phyloP scores from a whole-genome alignment of 306 rosid genomes.

The Trifolium pratense region DNA sequence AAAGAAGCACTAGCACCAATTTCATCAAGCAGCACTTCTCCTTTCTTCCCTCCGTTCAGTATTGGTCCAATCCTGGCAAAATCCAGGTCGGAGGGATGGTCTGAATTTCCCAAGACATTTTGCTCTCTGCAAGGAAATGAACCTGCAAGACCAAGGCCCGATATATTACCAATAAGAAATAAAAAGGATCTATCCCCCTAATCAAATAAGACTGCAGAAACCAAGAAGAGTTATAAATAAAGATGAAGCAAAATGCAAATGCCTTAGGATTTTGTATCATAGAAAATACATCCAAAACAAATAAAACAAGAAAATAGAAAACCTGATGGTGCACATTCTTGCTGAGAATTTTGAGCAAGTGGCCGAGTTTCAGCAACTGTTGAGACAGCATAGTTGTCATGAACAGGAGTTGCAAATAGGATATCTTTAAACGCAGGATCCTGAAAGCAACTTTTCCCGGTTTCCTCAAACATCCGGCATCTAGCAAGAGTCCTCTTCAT shows the following conservation, averaged over 20 bases:
- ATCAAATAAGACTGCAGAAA: slow-evolving; percentile 7
- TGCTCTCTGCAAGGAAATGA: slow-evolving; percentile 52
- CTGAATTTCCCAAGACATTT: slow-evolving; percentile 50
- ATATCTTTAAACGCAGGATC: slow-evolving; percentile 67
- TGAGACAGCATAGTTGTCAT: slow-evolving; percentile 46
- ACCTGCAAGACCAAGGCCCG: slow-evolving; percentile 57
- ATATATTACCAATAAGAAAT: background rate
- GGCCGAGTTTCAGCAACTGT: slow-evolving; percentile 42
- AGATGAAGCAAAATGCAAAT: slow-evolving; percentile 36
- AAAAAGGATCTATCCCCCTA: background rate
- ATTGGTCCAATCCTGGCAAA: slow-evolving; percentile 65
- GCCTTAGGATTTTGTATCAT: slow-evolving; percentile 20
- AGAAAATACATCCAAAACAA: slow-evolving; percentile 35
- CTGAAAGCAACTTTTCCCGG: slow-evolving; percentile 73
- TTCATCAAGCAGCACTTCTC: slow-evolving; percentile 78
- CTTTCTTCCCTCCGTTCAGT: slow-evolving; percentile 69
- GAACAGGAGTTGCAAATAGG: slow-evolving; percentile 55
- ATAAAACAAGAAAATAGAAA: slow-evolving; percentile 28
- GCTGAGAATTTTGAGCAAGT: slow-evolving; percentile 42
- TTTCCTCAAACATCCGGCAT: slow-evolving; percentile 68
- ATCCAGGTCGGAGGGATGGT: slow-evolving; percentile 55
- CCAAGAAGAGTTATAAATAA: background rate
- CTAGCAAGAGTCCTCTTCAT: slow-evolving; percentile 81
- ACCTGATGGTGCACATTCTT: slow-evolving; percentile 56
- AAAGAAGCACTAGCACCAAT: slow-evolving; percentile 63